Percentiles rank a stretch among this genome's conserved stretches.
Conservation (phyloP, 192 early-diverging fungal genomes). For the Allomyces macrogynus region DNA sequence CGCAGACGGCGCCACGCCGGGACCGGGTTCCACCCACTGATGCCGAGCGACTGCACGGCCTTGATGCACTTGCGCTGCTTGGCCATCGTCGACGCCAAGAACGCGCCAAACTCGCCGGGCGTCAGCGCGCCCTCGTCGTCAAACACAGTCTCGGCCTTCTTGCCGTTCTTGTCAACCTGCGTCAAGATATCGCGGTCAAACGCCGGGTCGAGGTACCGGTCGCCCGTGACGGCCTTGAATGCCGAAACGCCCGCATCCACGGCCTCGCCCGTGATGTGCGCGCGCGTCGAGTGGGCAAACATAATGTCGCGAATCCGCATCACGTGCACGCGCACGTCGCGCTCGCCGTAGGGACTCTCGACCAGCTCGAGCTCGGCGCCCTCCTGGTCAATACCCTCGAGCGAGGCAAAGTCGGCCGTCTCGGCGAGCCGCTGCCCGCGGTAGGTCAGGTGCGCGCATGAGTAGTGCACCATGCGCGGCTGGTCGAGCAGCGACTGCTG, state of each 20-base stretch:
- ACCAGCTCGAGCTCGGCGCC: constrained; percentile 42
- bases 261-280: constrained; percentile 26
- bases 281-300: constrained; percentile 41
- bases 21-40: constrained; percentile 89
- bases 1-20: constrained; percentile 46
- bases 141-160: constrained; percentile 13
- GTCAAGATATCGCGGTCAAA: constrained; percentile 4
- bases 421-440: constrained; percentile 57
- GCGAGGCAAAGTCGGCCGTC: constrained; percentile 48
- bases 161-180: constrained; percentile 5
- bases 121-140: constrained; percentile 9
- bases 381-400: constrained; percentile 48
- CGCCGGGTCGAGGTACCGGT: constrained; percentile 1
- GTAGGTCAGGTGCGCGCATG: constrained; percentile 71
- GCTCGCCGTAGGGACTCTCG: constrained; percentile 73
- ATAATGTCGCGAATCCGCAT: constrained; percentile 70
- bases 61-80: constrained; percentile 27
- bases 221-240: constrained; percentile 37
- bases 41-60: constrained; percentile 47
- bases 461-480: constrained; percentile 61
- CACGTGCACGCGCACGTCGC: constrained; percentile 78
- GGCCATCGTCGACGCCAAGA: constrained; percentile 33
- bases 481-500: constrained; percentile 71
- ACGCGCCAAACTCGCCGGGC: constrained; percentile 6
- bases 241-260: constrained; percentile 59